phyloP scores from a whole-genome alignment of 2,329 filamentous ascomycete genomes.

The Pyrenochaeta sp. region DNA sequence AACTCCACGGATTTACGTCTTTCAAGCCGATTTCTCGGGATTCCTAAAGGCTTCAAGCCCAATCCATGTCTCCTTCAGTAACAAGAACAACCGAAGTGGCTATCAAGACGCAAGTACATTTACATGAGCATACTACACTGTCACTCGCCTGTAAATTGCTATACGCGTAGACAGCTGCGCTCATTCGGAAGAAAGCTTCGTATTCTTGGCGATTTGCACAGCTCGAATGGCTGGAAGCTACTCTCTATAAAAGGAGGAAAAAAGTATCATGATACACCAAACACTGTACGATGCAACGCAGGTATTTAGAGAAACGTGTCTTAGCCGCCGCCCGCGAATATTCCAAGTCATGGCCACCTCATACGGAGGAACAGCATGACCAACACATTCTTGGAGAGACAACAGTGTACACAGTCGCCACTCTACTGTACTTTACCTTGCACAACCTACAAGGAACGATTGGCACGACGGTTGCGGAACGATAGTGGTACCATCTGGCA shows the following conservation, averaged over 20 bases:
- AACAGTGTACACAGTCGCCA: slow-evolving; percentile 16
- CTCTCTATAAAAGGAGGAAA: background rate
- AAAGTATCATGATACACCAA: background rate
- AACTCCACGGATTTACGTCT: background rate
- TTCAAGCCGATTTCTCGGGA: background rate
- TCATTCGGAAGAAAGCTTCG: background rate
- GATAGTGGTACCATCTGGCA: slow-evolving; percentile 23
- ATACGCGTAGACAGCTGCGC: background rate
- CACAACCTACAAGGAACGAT: slow-evolving; percentile 24
- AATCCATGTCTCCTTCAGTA: background rate
- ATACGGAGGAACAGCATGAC: background rate
- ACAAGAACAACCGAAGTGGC: background rate
- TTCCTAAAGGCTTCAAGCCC: background rate
- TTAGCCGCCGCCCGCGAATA: no score
- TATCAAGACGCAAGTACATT: background rate
- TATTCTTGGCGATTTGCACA: background rate
- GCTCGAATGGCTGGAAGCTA: background rate
- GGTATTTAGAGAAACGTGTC: background rate
- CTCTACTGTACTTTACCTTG: slow-evolving; percentile 31
- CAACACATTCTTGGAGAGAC: background rate
- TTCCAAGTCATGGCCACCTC: background rate
- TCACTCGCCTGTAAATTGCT: background rate
- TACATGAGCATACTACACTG: background rate
- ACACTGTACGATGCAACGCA: background rate
- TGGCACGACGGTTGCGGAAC: slow-evolving; percentile 24